Evolutionary conservation across 176 grass and related monocot species (phyloP).

Genomic region (Olyra latifolia): DNA sequence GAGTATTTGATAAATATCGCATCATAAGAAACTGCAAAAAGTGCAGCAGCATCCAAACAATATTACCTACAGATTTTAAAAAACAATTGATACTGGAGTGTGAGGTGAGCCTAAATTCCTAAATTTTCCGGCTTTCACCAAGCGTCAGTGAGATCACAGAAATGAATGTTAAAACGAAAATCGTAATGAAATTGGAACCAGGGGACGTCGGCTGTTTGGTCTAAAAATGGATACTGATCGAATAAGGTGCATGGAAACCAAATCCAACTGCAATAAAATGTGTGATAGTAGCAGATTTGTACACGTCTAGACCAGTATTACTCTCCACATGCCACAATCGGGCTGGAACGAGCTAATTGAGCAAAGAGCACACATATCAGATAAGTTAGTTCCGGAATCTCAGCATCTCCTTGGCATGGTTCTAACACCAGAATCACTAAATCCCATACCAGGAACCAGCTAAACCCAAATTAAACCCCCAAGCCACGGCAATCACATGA

Average conservation of each 20-base stretch:
- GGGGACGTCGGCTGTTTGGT: too few species aligned
- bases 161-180: neutral
- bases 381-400: neutral
- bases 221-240: neutral
- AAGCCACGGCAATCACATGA: neutral
- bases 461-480: neutral
- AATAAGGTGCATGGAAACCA: neutral
- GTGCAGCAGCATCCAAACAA: neutral
- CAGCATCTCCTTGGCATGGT: neutral
- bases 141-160: neutral
- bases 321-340: neutral
- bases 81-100: too few species aligned
- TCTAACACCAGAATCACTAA: neutral
- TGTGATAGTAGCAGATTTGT: neutral
- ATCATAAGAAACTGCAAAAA: neutral
- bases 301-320: neutral
- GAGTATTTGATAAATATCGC: neutral
- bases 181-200: neutral
- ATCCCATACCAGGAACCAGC: neutral
- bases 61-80: neutral
- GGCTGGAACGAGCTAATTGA: neutral
- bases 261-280: neutral
- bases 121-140: neutral
- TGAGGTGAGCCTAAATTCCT: neutral
- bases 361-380: neutral